These are phyloP conservation scores for Scheffersomyces lignosus DNA, from an alignment of 805 yeast species.

Conservation along the genomic window DNA sequence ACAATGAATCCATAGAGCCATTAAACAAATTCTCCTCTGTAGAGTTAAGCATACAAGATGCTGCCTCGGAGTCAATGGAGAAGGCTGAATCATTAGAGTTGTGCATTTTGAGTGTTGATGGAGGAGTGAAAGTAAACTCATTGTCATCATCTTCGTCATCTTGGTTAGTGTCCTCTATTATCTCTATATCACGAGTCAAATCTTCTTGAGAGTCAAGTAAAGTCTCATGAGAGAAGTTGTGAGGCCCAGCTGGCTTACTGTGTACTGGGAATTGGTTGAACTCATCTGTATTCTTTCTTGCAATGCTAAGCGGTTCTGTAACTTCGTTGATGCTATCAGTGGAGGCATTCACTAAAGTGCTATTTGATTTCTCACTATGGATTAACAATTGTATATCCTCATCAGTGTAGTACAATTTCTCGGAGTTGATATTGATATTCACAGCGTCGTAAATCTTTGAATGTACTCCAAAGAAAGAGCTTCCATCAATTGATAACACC, in stretches of 20 bases:
- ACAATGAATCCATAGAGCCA: constrained; percentile 26
- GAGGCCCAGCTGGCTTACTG: constrained; percentile 9
- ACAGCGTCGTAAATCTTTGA: constrained; percentile 36
- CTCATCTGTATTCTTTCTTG: constrained; percentile 6
- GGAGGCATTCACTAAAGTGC: constrained; percentile 17
- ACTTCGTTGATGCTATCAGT: constrained; percentile 11
- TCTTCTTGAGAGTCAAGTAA: constrained; percentile 9
- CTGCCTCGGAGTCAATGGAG: constrained; percentile 14
- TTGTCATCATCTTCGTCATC: constrained; percentile 1
- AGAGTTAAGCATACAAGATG: constrained; percentile 9
- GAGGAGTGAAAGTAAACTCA: not conserved
- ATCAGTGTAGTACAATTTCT: constrained; percentile 28
- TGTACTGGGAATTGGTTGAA: constrained; percentile 16
- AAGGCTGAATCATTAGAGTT: constrained; percentile 5
- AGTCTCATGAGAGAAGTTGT: constrained; percentile 12
- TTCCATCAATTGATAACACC: constrained; percentile 54
- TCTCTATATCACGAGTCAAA: constrained; percentile 1
- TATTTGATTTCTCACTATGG: constrained; percentile 9
- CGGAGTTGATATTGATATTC: constrained; percentile 17
- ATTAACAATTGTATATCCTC: constrained; percentile 27
- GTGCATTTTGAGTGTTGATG: not conserved
- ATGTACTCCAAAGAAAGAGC: constrained; percentile 60
- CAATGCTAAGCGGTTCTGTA: constrained; percentile 12
- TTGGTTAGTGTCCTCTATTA: constrained; percentile 2
- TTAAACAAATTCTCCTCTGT: constrained; percentile 14